Evolutionary conservation across 164 flowering plant genomes (phyloP).

Genomic region (Pachysandra terminalis): DNA sequence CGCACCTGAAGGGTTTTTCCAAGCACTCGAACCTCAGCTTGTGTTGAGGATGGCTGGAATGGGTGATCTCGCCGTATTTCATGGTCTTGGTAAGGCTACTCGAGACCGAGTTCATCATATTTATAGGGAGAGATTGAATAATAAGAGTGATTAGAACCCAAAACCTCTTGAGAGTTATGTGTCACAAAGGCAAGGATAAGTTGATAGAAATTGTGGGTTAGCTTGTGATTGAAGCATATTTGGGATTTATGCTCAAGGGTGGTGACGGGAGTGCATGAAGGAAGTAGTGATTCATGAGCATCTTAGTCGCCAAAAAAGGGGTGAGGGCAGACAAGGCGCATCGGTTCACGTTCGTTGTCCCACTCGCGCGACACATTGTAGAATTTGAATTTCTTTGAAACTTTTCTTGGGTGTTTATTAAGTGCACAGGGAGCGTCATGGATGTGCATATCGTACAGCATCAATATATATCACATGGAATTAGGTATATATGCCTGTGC

Average conservation of each 20-base stretch:
- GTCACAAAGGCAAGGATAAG: too few relatives aligned
- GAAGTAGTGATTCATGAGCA: conserved; percentile 5
- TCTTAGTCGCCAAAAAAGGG: not conserved
- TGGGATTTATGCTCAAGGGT: conserved; percentile 22
- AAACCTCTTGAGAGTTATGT: too few relatives aligned
- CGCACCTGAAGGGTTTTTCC: conserved; percentile 77
- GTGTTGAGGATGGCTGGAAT: conserved; percentile 86
- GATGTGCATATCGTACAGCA: too few relatives aligned
- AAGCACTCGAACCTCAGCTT: conserved; percentile 53
- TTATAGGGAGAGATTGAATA: not conserved
- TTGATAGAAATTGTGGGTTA: too few relatives aligned
- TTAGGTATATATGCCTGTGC: too few relatives aligned
- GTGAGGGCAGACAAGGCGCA: conserved; percentile 25
- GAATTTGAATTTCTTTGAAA: too few relatives aligned
- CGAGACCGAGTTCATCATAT: not conserved
- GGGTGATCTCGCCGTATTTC: conserved; percentile 67
- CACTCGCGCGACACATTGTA: too few relatives aligned
- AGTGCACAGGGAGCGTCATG: too few relatives aligned
- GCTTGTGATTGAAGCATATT: conserved; percentile 27
- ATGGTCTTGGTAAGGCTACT: conserved; percentile 18
- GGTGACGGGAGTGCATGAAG: conserved; percentile 2
- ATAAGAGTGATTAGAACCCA: too few relatives aligned
- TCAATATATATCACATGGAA: too few relatives aligned
- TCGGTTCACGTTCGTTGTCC: not conserved
- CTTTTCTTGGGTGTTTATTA: too few relatives aligned